Evolutionary conservation across 768 basidiomycete species (phyloP), one percentile per base, ranked within the genome.

Genomic region (Russula ochroleuca): DNA sequence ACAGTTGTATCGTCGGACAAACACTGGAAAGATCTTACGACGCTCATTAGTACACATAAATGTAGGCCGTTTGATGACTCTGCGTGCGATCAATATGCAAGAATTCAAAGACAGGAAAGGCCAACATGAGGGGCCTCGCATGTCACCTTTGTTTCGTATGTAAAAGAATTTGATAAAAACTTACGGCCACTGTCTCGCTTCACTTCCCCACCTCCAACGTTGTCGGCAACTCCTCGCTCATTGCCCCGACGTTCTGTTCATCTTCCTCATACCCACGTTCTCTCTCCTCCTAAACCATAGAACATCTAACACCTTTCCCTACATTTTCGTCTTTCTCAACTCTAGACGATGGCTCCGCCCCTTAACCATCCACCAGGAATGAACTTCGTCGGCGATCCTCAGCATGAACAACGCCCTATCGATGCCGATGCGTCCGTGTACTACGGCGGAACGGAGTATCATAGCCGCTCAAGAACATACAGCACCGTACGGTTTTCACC

Each of bases 391-490:
- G 88, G 89, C 67, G 88, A 91, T 61, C 76, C 76, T 21, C 56
- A 25, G 1, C 74, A 78, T 21, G 63, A 68, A 15, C 72, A 76
- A 21, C 74, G 75, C 31, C 70, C 79, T 5, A 80, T 81, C 59
- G 78, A 90, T 68, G 79, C 80, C 57, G 92, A 95, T 59, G 85
- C 92, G 10, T 81, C 85, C 25, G 83, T 84, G 10, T 94, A 94
- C 77, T 96, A 96, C 68, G 90, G 90, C 48, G 85, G 86, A 21
- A 82, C 80, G 49, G 89, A 96, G 71, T 80, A 85, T 4, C 88
- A 85, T 74, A 85, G 86, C 72, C 87, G 93, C 69, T 85, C 88
- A 19, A 81, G 94, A 71, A 96, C 94, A 0, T 97, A 94, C 74
- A 94, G 92, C 68, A 85, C 85, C 65, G 94, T 94, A 76, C 68